Conservation (phyloP, 2,329 filamentous ascomycete genomes). For the Fonsecaea monophora region DNA sequence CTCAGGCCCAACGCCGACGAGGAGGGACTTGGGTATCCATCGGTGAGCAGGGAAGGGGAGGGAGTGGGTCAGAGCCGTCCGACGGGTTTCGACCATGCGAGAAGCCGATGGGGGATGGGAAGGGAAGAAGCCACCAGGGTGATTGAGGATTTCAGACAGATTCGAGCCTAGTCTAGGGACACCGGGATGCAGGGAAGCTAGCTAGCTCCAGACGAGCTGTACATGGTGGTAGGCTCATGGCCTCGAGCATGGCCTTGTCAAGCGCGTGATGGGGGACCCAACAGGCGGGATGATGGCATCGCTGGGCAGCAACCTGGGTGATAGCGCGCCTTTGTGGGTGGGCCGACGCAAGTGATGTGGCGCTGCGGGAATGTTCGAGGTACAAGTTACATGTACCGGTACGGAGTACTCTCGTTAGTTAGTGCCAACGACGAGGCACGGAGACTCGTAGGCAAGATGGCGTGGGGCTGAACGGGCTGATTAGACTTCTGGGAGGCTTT, state of each 20-base stretch:
- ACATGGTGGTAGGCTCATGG: conserved; percentile 10
- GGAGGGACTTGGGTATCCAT: conserved; percentile 20
- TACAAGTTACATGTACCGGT: neutral
- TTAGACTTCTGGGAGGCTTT: conserved; percentile 18
- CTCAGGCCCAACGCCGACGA: conserved; percentile 32
- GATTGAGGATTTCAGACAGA: conserved; percentile 22
- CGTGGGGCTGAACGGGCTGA: conserved; percentile 25
- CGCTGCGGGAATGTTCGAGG: conserved; percentile 23
- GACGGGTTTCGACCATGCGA: conserved; percentile 27
- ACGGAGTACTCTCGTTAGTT: too few relatives aligned
- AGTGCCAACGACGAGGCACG: too few relatives aligned
- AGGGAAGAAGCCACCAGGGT: conserved; percentile 23
- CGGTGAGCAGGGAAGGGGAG: conserved; percentile 23
- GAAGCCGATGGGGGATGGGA: conserved; percentile 15
- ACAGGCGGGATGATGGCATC: conserved; percentile 36
- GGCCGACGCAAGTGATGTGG: conserved; percentile 33
- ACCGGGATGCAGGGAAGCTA: conserved; percentile 22
- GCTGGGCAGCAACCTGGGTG: conserved; percentile 33
- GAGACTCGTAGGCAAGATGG: conserved; percentile 1
- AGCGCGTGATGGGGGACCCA: conserved; percentile 34
- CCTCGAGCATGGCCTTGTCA: conserved; percentile 28
- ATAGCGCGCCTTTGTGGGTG: conserved; percentile 27
- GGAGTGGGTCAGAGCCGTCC: conserved; percentile 36
- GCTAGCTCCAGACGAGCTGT: neutral
- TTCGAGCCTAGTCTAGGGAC: conserved; percentile 11